Evolutionary conservation across 2,329 filamentous ascomycete species (phyloP).

Genomic region (Nigrospora sphaerica): DNA sequence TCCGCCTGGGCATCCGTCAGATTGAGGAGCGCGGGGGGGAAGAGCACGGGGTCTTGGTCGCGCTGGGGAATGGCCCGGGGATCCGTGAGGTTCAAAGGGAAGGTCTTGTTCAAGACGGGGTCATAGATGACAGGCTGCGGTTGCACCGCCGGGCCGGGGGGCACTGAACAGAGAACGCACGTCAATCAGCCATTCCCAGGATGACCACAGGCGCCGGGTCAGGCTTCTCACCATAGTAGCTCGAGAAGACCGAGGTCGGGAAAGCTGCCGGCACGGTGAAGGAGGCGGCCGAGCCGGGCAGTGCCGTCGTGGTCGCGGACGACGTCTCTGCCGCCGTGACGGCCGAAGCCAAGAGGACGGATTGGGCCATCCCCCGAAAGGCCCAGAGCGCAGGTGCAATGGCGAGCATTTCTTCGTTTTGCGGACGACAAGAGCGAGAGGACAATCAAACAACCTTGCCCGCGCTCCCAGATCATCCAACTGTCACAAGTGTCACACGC

Average conservation of each 20-base stretch:
- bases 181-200: background rate
- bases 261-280: conserved; percentile 38
- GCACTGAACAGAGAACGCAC: conserved; percentile 8
- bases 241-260: conserved; percentile 41
- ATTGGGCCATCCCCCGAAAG: background rate
- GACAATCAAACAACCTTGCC: no score
- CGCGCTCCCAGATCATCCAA: no score
- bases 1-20: conserved; percentile 30
- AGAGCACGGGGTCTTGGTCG: conserved; percentile 42
- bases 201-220: background rate
- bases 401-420: background rate
- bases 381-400: background rate
- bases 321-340: background rate
- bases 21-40: conserved; percentile 37
- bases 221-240: conserved; percentile 33
- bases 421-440: background rate
- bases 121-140: conserved; percentile 38
- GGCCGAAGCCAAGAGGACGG: background rate
- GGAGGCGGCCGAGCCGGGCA: conserved; percentile 23
- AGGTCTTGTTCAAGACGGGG: conserved; percentile 46
- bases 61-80: conserved; percentile 41
- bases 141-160: conserved; percentile 21
- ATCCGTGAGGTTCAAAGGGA: conserved; percentile 45
- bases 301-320: conserved; percentile 1
- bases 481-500: no score